Percentiles rank a stretch among this genome's conserved stretches.
Evolutionary conservation across 2,329 filamentous ascomycete species (phyloP).

Genomic region (Didymella arachidicola): DNA sequence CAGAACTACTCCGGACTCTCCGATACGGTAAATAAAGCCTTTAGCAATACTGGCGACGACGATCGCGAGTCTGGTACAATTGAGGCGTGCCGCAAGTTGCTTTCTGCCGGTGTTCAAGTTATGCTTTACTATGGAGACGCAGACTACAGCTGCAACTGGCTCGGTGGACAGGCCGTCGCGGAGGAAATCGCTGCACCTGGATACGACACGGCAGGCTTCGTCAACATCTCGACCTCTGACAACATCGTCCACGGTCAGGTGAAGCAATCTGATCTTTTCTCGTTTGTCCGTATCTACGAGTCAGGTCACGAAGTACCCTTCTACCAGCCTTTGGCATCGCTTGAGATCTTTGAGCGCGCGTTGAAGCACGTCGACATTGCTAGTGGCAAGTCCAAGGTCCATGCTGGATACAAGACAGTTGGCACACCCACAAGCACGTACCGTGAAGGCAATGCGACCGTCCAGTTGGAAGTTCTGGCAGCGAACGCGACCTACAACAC

Average conservation of each 20-base stretch:
- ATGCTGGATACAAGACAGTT: slow-evolving; percentile 41
- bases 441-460: slow-evolving; percentile 55
- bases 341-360: slow-evolving; percentile 60
- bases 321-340: slow-evolving; percentile 61
- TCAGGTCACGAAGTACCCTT: slow-evolving; percentile 62
- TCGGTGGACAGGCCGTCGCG: slow-evolving; percentile 55
- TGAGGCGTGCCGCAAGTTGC: slow-evolving; percentile 51
- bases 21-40: slow-evolving; percentile 55
- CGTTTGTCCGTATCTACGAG: slow-evolving; percentile 61
- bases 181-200: slow-evolving; percentile 52
- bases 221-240: slow-evolving; percentile 56
- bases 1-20: slow-evolving; percentile 64
- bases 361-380: slow-evolving; percentile 60
- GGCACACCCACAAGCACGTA: slow-evolving; percentile 50
- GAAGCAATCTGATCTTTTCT: slow-evolving; percentile 60
- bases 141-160: slow-evolving; percentile 59
- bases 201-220: slow-evolving; percentile 57
- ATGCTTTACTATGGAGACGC: slow-evolving; percentile 59
- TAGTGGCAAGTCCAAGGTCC: slow-evolving; percentile 52
- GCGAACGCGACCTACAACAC: slow-evolving; percentile 60
- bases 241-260: slow-evolving; percentile 61
- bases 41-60: slow-evolving; percentile 60
- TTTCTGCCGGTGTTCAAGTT: slow-evolving; percentile 53
- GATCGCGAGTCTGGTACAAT: slow-evolving; percentile 55
- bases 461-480: slow-evolving; percentile 55